Evolutionary conservation across 139 green algal genomes (phyloP), one percentile per base, ranked within the genome.

Genomic region (Chlamydomonas asymmetrica): DNA sequence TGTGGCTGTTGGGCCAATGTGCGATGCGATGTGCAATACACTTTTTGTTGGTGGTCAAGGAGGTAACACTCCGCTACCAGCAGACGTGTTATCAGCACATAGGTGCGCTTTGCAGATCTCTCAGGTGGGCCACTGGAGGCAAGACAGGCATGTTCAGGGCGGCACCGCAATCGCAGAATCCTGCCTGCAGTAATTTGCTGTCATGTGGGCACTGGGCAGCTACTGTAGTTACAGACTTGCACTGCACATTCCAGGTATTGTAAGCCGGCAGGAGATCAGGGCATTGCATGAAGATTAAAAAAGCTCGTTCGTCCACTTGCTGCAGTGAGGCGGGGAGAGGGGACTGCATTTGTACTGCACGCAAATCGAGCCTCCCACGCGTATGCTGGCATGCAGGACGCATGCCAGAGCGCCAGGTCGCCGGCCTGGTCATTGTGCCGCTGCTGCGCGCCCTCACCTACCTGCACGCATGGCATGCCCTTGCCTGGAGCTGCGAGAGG

Each of bases 91-190:
- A 80, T 49, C 35, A 54, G 41, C n/a, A 70, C 50, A 66, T 80
- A 20, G 40, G 60, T 4, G 45, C 32, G 52, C 63, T 80, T 37
- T 73, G 73, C 54, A 35, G 50, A 63, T 50, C 0, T 80, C 73
- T 32, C 45, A 80, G 72, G 71, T 68, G 41, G 48, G 43, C 13
- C 25, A 6, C 35, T n/a, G n/a, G n/a, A n/a, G n/a, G n/a, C n/a
- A 7, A 22, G 52, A 27, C 10, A 62, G 23, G 32, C 52, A 9
- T 35, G 52, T 22, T 27, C 20, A 35, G 9, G 22, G 66, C 16
- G 63, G 4, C 31, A 45, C 3, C 29, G 23, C 49, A 45, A 57
- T n/a, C n/a, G n/a, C n/a, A n/a, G n/a, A n/a, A n/a, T n/a, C n/a
- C n/a, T n/a, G n/a, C n/a, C n/a, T n/a, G n/a, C n/a, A n/a, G n/a